These are phyloP conservation scores for Neoboletus brunneissimus DNA, from an alignment of 768 basidiomycete genomes.

Conservation along the genomic window DNA sequence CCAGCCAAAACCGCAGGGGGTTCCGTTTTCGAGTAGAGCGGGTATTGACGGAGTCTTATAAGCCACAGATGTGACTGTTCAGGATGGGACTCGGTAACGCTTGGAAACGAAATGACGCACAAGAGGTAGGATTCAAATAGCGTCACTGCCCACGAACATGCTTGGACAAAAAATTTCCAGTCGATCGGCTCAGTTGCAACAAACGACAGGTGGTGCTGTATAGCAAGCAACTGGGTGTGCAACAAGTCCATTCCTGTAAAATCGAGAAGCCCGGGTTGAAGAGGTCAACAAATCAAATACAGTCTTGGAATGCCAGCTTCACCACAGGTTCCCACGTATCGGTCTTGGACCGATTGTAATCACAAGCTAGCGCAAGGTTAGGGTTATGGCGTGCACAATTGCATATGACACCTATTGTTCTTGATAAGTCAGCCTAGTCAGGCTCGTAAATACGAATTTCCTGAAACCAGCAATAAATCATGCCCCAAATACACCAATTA, in stretches of 20 bases:
- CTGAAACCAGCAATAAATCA: too few species aligned
- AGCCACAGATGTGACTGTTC: not conserved
- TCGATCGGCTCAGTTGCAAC: conserved; percentile 70
- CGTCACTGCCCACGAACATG: conserved; percentile 73
- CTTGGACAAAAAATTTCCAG: conserved; percentile 82
- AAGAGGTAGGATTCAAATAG: conserved; percentile 84
- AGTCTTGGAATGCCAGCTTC: too few species aligned
- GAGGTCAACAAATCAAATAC: too few species aligned
- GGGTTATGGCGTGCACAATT: too few species aligned
- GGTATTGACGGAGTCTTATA: conserved; percentile 69
- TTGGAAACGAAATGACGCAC: conserved; percentile 44
- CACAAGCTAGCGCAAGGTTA: too few species aligned
- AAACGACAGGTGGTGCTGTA: conserved; percentile 67
- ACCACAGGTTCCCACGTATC: too few species aligned
- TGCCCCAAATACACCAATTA: too few species aligned
- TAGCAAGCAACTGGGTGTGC: conserved; percentile 50
- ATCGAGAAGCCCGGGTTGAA: not conserved
- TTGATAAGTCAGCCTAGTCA: too few species aligned
- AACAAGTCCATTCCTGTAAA: conserved; percentile 53
- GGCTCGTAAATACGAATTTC: too few species aligned
- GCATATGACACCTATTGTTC: too few species aligned
- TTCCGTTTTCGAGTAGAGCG: conserved; percentile 70
- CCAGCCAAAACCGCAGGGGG: conserved; percentile 69
- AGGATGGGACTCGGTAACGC: not conserved
- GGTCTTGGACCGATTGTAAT: too few species aligned